phyloP scores from a whole-genome alignment of 148 eudicot species.

The Rhododendron henanense region DNA sequence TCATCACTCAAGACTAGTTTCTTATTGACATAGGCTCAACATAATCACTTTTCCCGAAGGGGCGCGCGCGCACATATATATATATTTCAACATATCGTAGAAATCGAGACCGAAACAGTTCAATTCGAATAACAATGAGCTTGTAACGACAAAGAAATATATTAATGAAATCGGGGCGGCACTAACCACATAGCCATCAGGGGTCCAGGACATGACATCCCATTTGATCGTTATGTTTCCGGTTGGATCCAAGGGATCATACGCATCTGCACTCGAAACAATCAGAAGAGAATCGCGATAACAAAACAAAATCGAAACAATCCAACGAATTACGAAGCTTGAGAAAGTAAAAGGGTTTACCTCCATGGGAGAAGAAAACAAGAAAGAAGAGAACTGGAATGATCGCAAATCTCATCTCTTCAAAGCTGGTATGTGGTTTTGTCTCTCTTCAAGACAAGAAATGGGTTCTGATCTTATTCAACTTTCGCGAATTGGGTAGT shows the following conservation, averaged over 20 bases:
- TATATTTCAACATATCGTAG: no score
- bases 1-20: neutral
- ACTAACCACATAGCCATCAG: conserved; percentile 76
- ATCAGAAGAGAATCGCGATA: neutral
- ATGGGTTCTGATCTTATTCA: neutral
- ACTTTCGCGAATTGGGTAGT: neutral
- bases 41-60: no score
- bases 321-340: neutral
- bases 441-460: neutral
- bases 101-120: no score
- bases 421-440: neutral
- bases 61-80: no score
- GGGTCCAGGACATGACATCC: conserved; percentile 88
- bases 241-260: conserved; percentile 90
- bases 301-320: neutral
- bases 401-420: conserved; percentile 28
- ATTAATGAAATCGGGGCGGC: neutral
- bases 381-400: conserved; percentile 27
- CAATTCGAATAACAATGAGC: neutral
- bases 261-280: conserved; percentile 45
- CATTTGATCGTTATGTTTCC: conserved; percentile 87
- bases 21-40: no score
- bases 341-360: conserved; percentile 13
- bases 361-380: conserved; percentile 36
- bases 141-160: neutral